Percentiles rank a stretch among this genome's conserved stretches.
These are phyloP conservation scores for Microbotryum saponariae DNA, from an alignment of 1,284 basidiomycete genomes.

Conservation along the genomic window DNA sequence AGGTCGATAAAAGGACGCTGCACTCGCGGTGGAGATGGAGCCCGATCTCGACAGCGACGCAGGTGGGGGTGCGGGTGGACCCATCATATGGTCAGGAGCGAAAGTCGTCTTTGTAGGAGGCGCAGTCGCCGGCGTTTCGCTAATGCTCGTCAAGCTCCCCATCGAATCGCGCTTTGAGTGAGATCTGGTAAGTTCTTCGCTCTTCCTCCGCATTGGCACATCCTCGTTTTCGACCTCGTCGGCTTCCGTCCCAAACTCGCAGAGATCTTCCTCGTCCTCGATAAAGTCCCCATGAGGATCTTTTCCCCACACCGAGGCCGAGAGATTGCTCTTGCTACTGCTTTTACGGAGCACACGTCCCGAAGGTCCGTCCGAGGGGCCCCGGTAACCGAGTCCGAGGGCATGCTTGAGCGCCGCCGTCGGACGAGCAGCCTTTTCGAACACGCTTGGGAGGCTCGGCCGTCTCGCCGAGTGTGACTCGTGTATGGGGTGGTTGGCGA, in stretches of 20 bases:
- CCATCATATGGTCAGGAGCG: not conserved
- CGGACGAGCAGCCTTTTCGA: constrained; percentile 35
- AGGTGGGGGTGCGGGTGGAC: not conserved
- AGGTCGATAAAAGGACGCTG: constrained; percentile 30
- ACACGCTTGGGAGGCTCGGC: constrained; percentile 33
- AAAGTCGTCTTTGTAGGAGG: constrained; percentile 21
- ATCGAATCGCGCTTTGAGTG: constrained; percentile 10
- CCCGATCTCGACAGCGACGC: not conserved
- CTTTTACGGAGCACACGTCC: not conserved
- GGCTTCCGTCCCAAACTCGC: constrained; percentile 4
- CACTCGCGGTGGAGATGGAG: constrained; percentile 8
- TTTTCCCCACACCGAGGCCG: not conserved
- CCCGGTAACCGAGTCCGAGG: constrained; percentile 11
- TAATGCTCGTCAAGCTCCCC: constrained; percentile 1
- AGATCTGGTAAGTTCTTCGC: constrained; percentile 11
- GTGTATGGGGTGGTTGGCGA: too few relatives aligned
- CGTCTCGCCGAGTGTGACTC: constrained; percentile 8
- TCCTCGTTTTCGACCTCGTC: constrained; percentile 11
- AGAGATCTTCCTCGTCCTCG: not conserved
- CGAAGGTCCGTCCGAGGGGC: not conserved
- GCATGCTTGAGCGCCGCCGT: constrained; percentile 23
- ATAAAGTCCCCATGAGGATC: not conserved
- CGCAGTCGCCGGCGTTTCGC: constrained; percentile 10
- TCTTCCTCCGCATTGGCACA: constrained; percentile 8
- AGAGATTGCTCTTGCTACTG: not conserved